These are phyloP conservation scores for Kodamaea kaohsiungensis DNA, from an alignment of 805 yeast species.

Conservation along the genomic window DNA sequence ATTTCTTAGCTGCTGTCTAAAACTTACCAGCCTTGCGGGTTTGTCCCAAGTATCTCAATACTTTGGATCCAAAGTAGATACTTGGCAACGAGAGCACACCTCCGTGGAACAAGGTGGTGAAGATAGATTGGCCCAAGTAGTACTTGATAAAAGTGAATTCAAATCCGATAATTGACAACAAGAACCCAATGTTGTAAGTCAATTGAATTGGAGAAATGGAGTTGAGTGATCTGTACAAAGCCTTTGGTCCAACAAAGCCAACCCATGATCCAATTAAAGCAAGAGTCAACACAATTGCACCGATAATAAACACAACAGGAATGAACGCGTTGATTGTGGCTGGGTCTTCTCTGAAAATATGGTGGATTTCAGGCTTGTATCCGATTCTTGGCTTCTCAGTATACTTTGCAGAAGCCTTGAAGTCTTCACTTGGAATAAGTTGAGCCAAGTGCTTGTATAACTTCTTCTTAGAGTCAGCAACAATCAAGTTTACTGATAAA, in stretches of 20 bases:
- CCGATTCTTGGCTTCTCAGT: conserved; percentile 40
- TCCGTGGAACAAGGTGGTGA: conserved; percentile 52
- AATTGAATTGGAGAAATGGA: conserved; percentile 35
- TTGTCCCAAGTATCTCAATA: conserved; percentile 49
- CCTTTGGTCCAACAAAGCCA: conserved; percentile 24
- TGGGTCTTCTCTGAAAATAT: conserved; percentile 58
- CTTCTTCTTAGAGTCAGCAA: conserved; percentile 28
- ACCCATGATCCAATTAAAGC: conserved; percentile 49
- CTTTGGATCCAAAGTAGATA: conserved; percentile 64
- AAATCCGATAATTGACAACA: conserved; percentile 47
- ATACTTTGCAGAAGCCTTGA: conserved; percentile 25
- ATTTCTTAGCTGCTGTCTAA: not conserved
- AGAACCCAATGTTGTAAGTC: conserved; percentile 44
- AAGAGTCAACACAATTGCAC: conserved; percentile 42
- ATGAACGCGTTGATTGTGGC: conserved; percentile 51
- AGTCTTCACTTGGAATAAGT: conserved; percentile 29
- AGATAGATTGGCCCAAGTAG: conserved; percentile 60
- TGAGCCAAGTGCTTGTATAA: conserved; percentile 30
- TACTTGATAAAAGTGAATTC: conserved; percentile 59
- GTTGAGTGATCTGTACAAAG: conserved; percentile 36
- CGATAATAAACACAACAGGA: conserved; percentile 52
- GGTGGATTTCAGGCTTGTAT: conserved; percentile 60
- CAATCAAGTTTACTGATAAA: conserved; percentile 31
- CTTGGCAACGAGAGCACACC: conserved; percentile 54
- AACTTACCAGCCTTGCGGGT: conserved; percentile 31